Evolutionary conservation across 768 basidiomycete genomes (phyloP).

Genomic region (Podaxis sp.): DNA sequence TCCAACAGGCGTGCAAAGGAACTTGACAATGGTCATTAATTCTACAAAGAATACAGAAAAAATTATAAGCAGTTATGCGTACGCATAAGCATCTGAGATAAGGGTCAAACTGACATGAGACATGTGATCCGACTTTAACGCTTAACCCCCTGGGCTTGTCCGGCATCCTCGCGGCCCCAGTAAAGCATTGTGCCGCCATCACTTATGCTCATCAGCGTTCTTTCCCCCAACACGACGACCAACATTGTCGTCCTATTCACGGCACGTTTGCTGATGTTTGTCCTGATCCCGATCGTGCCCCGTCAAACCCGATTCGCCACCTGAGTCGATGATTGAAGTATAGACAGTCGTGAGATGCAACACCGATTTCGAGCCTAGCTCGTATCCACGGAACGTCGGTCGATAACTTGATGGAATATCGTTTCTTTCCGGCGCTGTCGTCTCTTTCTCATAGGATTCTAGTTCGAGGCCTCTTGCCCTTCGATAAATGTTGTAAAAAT

Average conservation of each 20-base stretch:
- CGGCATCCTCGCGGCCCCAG: too few species aligned
- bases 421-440: background rate
- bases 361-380: background rate
- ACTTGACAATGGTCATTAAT: too few species aligned
- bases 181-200: too few species aligned
- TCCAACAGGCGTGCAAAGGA: too few species aligned
- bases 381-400: background rate
- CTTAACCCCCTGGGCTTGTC: too few species aligned
- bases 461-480: background rate
- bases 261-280: background rate
- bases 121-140: too few species aligned
- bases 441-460: background rate
- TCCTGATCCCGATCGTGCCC: background rate
- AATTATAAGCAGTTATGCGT: too few species aligned
- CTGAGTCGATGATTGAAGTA: background rate
- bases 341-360: background rate
- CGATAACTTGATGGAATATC: background rate
- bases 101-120: too few species aligned
- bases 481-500: background rate
- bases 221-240: background rate
- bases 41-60: too few species aligned
- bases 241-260: background rate
- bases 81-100: too few species aligned
- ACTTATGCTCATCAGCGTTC: background rate
- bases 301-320: background rate